Evolutionary conservation across 805 yeast genomes (phyloP).

Genomic region (Pichia phayaonensis): DNA sequence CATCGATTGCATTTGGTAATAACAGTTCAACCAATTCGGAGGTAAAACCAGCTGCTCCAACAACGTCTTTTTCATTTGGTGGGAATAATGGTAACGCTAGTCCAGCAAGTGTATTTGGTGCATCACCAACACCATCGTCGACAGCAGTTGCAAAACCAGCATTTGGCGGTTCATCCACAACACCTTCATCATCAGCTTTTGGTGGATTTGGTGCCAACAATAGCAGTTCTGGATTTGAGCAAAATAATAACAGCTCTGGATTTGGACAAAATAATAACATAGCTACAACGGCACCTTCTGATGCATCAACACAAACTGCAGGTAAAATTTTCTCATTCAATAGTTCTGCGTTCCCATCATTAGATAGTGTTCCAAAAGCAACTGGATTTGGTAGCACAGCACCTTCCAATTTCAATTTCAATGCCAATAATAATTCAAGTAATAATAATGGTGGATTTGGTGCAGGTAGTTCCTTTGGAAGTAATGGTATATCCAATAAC

Average conservation of each 20-base stretch:
- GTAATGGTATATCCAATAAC: neutral
- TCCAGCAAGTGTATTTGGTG: constrained; percentile 4
- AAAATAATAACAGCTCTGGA: neutral
- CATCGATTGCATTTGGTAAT: neutral
- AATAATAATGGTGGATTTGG: neutral
- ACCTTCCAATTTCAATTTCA: neutral
- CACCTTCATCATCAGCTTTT: neutral
- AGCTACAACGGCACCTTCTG: neutral
- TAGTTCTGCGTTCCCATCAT: constrained; percentile 3
- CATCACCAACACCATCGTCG: neutral
- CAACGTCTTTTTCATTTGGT: constrained; percentile 4
- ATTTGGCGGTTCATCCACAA: neutral
- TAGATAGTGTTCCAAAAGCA: neutral
- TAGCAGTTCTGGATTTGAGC: neutral
- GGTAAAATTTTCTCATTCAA: constrained; percentile 1
- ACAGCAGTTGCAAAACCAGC: neutral
- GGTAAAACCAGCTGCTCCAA: neutral
- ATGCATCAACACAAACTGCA: neutral
- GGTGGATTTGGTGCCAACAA: neutral
- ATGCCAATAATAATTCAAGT: neutral
- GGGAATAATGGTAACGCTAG: neutral
- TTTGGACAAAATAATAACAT: neutral
- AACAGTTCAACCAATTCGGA: neutral
- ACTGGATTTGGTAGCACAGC: neutral
- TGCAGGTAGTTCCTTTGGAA: neutral